Evolutionary conservation across 208 protist species (phyloP).

Genomic region (Trichomonas gallinae): DNA sequence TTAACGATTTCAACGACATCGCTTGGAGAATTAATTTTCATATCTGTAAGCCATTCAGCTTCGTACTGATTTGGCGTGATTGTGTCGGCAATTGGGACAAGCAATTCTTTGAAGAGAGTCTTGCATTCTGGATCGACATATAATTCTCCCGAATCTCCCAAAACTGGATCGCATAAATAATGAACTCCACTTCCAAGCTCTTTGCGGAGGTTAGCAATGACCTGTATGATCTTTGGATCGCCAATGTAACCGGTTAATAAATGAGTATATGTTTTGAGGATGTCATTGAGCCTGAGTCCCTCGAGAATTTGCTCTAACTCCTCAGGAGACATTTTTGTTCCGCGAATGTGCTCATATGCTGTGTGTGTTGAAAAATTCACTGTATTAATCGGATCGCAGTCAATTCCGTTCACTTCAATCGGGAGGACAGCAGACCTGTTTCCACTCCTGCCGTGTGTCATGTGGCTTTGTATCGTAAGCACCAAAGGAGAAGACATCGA

Average conservation of each 20-base stretch:
- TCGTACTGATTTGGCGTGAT: background rate
- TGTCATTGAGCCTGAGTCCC: background rate
- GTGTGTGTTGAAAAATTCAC: conserved; percentile 10
- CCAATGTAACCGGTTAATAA: background rate
- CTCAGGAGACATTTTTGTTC: background rate
- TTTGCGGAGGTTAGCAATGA: background rate
- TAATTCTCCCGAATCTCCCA: background rate
- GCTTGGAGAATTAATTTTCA: background rate
- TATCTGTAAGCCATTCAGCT: background rate
- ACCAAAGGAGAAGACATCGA: background rate
- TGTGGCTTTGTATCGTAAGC: background rate
- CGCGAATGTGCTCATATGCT: background rate
- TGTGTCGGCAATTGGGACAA: background rate
- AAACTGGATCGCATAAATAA: background rate
- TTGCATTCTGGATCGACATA: background rate
- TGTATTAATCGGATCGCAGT: conserved; percentile 14
- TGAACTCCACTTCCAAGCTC: background rate
- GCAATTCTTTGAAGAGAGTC: background rate
- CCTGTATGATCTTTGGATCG: background rate
- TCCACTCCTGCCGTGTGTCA: background rate
- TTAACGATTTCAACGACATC: background rate
- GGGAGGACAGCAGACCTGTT: background rate
- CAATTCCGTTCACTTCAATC: background rate
- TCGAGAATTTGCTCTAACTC: background rate
- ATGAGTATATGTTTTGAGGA: background rate